Evolutionary conservation across 768 basidiomycete species (phyloP).

Genomic region (Tricholoma bakamatsutake): DNA sequence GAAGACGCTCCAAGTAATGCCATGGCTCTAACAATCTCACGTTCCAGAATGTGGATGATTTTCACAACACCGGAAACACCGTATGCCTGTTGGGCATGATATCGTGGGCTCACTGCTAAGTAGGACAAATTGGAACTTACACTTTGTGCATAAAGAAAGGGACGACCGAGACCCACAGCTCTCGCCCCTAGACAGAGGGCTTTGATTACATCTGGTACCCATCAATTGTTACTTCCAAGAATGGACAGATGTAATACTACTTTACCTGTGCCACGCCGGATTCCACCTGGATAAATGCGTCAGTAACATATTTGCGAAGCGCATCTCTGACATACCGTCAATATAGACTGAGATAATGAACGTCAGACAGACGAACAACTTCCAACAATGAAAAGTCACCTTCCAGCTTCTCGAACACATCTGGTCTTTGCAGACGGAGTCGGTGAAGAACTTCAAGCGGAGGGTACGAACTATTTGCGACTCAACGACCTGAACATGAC

Average conservation of each 20-base stretch:
- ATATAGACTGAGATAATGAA: slow-evolving; percentile 58
- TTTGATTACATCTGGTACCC: slow-evolving; percentile 67
- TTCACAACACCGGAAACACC: slow-evolving; percentile 67
- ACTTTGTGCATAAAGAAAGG: slow-evolving; percentile 83
- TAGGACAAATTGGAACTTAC: slow-evolving; percentile 33
- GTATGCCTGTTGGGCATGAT: slow-evolving; percentile 48
- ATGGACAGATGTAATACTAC: slow-evolving; percentile 4
- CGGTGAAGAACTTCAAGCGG: slow-evolving; percentile 74
- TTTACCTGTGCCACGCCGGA: slow-evolving; percentile 72
- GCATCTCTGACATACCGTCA: slow-evolving; percentile 47
- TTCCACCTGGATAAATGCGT: slow-evolving; percentile 35
- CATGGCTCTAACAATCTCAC: slow-evolving; percentile 78
- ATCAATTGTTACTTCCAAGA: neutral
- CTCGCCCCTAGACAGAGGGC: slow-evolving; percentile 85
- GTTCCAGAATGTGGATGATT: slow-evolving; percentile 59
- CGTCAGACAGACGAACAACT: slow-evolving; percentile 5
- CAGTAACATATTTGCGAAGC: neutral
- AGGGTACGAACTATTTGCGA: slow-evolving; percentile 55
- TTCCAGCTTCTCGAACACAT: slow-evolving; percentile 69
- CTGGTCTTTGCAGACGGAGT: slow-evolving; percentile 66
- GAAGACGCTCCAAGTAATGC: slow-evolving; percentile 63
- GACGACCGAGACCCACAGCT: slow-evolving; percentile 80
- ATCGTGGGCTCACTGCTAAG: neutral
- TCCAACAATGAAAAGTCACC: slow-evolving; percentile 28
- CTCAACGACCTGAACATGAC: slow-evolving; percentile 11